Base-by-base conservation (phyloP, 352 stramenopile genomes). In the Pythium utonaiense region DNA sequence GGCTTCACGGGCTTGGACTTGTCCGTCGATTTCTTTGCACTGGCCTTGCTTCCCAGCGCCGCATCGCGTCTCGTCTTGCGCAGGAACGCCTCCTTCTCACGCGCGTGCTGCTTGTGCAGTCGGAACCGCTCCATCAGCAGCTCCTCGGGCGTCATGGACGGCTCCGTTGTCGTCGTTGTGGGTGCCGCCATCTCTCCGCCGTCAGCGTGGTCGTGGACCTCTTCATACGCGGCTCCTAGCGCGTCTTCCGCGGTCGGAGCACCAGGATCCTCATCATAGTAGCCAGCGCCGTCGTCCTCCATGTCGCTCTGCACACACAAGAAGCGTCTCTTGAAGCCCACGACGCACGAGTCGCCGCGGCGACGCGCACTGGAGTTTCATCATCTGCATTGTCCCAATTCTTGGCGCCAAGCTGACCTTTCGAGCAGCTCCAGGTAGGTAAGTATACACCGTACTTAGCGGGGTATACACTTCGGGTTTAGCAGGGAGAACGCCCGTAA, bases 81-180 rank as follows among this genome's bases (percentile, higher is more conserved):
- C 36, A 92, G 64, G 24, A 78, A 77, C 42, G 68, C 70, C 41
- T 89, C 81, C 44, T 89, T 87, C 47, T 88, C 67, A 19, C 82
- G 74, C 6, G 78, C 77, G 27, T 91, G 77, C 66, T 88, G 75
- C 66, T 91, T 92, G 74, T 94, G 85, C 41, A 94, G 66, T 3
- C 74, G 73, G 60, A 94, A 94, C 4, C 85, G 82, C 44, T 79
- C 72, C 62, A 91, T 62, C 28, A 94, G 70, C 57, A 88, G 58
- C 61, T 85, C 74, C 49, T 92, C 75, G 0, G 76, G 30, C 10
- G 61, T 53, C 38, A 57, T 36, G 40, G 52, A 24, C 53, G n/a
- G 19, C 25, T 30, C 19, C 22, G 36, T 19, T 13, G 42, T 22
- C n/a, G 34, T n/a, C 9, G 21, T n/a, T 5, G 21, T 17, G 2